Evolutionary conservation across 1,284 basidiomycete species (phyloP), one percentile per base, ranked within the genome.

Genomic region (Rhodotorula sp.): DNA sequence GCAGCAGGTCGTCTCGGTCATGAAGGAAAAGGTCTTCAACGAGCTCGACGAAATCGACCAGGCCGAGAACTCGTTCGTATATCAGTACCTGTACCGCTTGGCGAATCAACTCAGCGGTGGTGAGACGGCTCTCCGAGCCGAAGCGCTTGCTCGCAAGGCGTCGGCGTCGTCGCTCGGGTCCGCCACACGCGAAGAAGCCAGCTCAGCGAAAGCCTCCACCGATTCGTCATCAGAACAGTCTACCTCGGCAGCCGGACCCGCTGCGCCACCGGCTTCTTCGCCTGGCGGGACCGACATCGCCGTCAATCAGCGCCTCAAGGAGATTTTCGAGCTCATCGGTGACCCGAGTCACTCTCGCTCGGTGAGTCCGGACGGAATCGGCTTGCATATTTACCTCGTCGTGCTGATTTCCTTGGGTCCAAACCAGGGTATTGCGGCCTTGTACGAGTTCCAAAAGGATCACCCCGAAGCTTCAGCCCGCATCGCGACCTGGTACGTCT

Each of bases 371-470:
- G 37, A 42, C 51, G 2, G 1, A 22, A 6, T 37, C 53, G 0
- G 10, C 14, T 18, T 14, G 5, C 14, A 26, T 12, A 26, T 89
- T 80, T 89, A 94, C 29, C 10, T 0, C 24, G 2, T 37, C 4
- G 22, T 7, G 6, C 37, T 60, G 14, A 30, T 22, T 26, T 15
- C 26, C 12, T 12, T n/a, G 7, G 6, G 8, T 22, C 53, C 48
- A 64, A 81, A 10, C 2, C 53, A 62, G 62, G 93, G 93, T 7
- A 95, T 99, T 69, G 94, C 92, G n/a, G 93, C 95, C 76, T 83
- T 99, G 54, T 93, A 98, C 79, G 89, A 94, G 58, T 98, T 95
- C 83, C 83, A 96, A 77, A 95, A 95, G 81, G 88, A 88, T 44
- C 88, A 97, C 78, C 95, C 95, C 0, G 89, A 93, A 75, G 94